phyloP scores from a whole-genome alignment of 2,329 filamentous ascomycete genomes.

The Bimuria novae-zelandiae region DNA sequence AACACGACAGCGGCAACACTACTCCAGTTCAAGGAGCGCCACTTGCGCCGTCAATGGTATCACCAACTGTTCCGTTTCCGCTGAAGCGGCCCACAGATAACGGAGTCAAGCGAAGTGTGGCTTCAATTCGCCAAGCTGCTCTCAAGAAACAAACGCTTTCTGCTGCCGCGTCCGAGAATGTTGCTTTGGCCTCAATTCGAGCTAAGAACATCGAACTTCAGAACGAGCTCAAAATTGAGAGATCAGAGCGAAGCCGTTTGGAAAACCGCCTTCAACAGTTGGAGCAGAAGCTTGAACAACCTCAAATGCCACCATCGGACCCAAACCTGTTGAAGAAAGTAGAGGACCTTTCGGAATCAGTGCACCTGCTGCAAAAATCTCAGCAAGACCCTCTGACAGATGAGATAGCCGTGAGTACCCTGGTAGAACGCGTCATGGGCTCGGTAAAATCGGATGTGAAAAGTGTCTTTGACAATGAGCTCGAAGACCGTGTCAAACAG shows the following conservation, averaged over 20 bases:
- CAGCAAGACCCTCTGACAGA: neutral
- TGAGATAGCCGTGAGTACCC: neutral
- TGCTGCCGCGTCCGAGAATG: neutral
- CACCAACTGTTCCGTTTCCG: neutral
- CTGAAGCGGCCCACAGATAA: neutral
- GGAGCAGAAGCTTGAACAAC: neutral
- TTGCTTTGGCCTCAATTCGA: neutral
- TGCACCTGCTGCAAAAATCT: neutral
- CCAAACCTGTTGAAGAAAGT: neutral
- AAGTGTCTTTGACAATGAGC: too few relatives aligned
- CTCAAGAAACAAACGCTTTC: neutral
- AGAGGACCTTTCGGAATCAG: neutral
- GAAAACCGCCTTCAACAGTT: too few relatives aligned
- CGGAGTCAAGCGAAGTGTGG: neutral
- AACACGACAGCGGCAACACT: neutral
- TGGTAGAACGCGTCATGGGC: too few relatives aligned
- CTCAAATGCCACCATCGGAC: neutral
- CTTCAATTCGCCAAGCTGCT: neutral
- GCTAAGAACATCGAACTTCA: neutral
- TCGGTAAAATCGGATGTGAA: too few relatives aligned
- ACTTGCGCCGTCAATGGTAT: constrained; percentile 4
- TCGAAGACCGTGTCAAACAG: neutral
- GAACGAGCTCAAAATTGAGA: neutral
- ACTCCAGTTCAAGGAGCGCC: neutral
- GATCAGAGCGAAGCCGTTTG: too few relatives aligned